phyloP scores from a whole-genome alignment of 768 basidiomycete species.

The Mycena epipterygia region DNA sequence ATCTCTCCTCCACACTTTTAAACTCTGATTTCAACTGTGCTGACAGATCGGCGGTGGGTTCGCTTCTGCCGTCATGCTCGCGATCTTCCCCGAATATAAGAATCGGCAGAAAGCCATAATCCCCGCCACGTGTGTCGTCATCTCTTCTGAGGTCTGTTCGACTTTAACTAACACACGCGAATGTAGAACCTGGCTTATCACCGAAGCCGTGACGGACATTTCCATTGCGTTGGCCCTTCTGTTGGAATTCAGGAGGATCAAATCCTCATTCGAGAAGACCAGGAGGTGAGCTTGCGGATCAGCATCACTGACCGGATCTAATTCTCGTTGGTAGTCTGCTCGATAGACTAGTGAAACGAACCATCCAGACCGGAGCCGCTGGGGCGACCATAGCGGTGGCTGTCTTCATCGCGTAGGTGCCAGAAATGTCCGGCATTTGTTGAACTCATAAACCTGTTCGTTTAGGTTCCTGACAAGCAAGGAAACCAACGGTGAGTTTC shows the following conservation, averaged over 20 bases:
- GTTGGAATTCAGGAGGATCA: no score
- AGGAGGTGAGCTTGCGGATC: no score
- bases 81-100: constrained; percentile 6
- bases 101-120: no score
- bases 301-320: constrained; percentile 8
- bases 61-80: constrained; percentile 4
- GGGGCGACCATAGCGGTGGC: constrained; percentile 9
- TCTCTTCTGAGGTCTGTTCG: constrained; percentile 6
- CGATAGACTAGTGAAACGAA: constrained; percentile 14
- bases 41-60: constrained; percentile 12
- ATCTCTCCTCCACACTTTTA: no score
- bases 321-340: constrained; percentile 20
- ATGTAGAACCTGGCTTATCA: constrained; percentile 16
- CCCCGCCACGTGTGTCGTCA: no score
- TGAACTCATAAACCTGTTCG: constrained; percentile 11
- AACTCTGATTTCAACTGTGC: background rate
- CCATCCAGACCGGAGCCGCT: no score
- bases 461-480: constrained; percentile 19
- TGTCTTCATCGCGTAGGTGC: constrained; percentile 8
- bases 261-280: no score
- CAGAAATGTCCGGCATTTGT: constrained; percentile 8
- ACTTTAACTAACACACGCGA: constrained; percentile 8
- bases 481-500: constrained; percentile 20
- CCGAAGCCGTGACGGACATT: no score
- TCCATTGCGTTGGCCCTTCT: no score